Conservation (phyloP, 352 stramenopile genomes). For the Pythium insidiosum region DNA sequence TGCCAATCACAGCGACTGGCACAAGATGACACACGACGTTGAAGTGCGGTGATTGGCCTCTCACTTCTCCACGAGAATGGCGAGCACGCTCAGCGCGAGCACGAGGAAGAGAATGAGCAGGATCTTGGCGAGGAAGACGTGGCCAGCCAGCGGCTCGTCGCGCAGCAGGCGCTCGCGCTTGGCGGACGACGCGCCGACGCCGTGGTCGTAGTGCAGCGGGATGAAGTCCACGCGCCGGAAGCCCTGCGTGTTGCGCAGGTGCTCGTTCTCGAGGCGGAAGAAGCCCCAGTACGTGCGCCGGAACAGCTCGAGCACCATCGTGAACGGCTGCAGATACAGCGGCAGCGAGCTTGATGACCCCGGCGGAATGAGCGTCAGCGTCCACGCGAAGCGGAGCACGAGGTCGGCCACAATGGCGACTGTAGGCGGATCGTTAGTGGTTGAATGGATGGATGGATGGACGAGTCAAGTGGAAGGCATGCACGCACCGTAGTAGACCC, state of each 20-base stretch:
- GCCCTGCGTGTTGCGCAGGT: constrained; percentile 79
- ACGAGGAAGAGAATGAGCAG: constrained; percentile 26
- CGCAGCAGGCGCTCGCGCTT: too few relatives aligned
- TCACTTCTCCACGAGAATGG: constrained; percentile 29
- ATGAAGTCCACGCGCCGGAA: constrained; percentile 81
- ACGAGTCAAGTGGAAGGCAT: too few relatives aligned
- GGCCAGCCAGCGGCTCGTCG: constrained; percentile 17
- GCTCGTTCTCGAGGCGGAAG: constrained; percentile 81
- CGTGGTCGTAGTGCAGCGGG: constrained; percentile 75
- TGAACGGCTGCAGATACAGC: constrained; percentile 78
- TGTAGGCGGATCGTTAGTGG: constrained; percentile 5
- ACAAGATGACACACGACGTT: constrained; percentile 7
- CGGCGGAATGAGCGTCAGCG: constrained; percentile 67
- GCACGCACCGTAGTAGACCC: constrained; percentile 67
- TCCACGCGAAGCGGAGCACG: constrained; percentile 80
- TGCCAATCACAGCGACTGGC: too few relatives aligned
- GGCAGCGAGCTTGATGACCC: constrained; percentile 45
- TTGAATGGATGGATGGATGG: too few relatives aligned
- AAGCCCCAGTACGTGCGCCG: constrained; percentile 85
- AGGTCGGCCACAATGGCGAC: constrained; percentile 68
- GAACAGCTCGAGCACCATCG: constrained; percentile 80
- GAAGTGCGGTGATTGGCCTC: constrained; percentile 13
- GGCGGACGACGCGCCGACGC: too few relatives aligned
- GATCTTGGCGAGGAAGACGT: constrained; percentile 34
- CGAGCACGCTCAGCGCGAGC: constrained; percentile 24